Base-by-base conservation (phyloP, 1,284 basidiomycete genomes). In the Volvariella volvacea region DNA sequence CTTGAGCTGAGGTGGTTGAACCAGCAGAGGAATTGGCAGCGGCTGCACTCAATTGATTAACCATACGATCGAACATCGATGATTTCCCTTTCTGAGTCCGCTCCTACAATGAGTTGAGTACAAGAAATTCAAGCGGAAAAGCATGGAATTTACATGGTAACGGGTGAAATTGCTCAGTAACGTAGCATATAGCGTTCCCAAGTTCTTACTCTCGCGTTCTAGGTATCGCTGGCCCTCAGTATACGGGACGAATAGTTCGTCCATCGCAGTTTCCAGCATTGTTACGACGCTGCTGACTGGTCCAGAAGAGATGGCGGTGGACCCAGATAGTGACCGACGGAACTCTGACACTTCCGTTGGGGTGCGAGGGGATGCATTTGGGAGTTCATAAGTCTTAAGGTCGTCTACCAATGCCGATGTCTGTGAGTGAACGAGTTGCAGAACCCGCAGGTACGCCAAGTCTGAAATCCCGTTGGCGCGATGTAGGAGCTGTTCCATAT, bases 241-340 rank as follows among this genome's bases (percentile, higher is more conserved):
- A 61, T 96, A 98, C 1, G 92, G 91, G 19, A 94, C 82, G 53
- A 99, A 99, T 14, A 99, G 77, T 60, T 99, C 96, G 52, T 98
- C 96, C 76, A 98, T 85, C 1, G 92, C 87, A 22, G 83, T 86
- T 61, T 99, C 96, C 10, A 99, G 73, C 88, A 98, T 93, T 0
- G 80, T 75, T 21, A 83, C 81, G 15, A 96, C 72, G 3, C 78
- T 70, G n/a, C 74, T 66, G 14, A 79, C 71, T 6, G 74, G 70
- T 3, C 71, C 60, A 1, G 71, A 58, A 9, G 70, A 58, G 2
- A 71, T 59, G 14, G 66, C 54, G 8, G 74, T 60, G 8, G 71
- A 57, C 17, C 70, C 72, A 22, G 67, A 68, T 15, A 84, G 56
- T 1, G 76, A 74, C 41, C 71, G 66, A 19, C 74, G 71, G 53